These are phyloP conservation scores for Dittrichia graveolens DNA, from an alignment of 129 eudicot genomes.

Conservation along the genomic window DNA sequence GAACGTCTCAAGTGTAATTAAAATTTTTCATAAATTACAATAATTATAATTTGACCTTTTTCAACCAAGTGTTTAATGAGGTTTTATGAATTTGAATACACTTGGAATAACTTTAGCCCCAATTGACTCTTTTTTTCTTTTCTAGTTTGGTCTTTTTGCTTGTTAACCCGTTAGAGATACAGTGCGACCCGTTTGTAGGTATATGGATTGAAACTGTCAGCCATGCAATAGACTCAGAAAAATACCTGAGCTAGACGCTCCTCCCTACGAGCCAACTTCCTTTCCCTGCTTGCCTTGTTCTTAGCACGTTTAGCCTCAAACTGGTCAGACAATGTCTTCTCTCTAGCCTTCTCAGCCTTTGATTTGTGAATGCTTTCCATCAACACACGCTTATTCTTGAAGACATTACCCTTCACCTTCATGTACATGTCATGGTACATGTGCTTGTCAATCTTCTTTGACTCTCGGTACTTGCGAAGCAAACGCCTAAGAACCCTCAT, in stretches of 20 bases:
- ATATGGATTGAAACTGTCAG: no score
- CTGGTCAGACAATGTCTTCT: slow-evolving; percentile 78
- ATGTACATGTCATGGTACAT: slow-evolving; percentile 97
- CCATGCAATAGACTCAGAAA: no score
- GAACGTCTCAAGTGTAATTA: no score
- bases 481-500: slow-evolving; percentile 86
- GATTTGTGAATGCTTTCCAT: slow-evolving; percentile 90
- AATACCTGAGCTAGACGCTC: slow-evolving; percentile 64
- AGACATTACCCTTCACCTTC: slow-evolving; percentile 94
- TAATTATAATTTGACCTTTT: no score
- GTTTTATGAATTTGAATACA: background rate
- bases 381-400: slow-evolving; percentile 80
- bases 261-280: slow-evolving; percentile 63
- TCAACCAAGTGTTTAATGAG: background rate
- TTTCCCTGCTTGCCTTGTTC: slow-evolving; percentile 70
- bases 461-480: slow-evolving; percentile 77
- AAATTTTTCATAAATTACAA: no score
- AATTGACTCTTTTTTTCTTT: background rate
- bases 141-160: no score
- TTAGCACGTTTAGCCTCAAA: slow-evolving; percentile 78
- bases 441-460: slow-evolving; percentile 87
- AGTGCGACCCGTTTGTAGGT: no score
- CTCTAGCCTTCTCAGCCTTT: slow-evolving; percentile 95
- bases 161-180: no score
- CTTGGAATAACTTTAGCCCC: background rate